Conservation (phyloP, 164 flowering plant genomes). For the Tetracentron sinense region DNA sequence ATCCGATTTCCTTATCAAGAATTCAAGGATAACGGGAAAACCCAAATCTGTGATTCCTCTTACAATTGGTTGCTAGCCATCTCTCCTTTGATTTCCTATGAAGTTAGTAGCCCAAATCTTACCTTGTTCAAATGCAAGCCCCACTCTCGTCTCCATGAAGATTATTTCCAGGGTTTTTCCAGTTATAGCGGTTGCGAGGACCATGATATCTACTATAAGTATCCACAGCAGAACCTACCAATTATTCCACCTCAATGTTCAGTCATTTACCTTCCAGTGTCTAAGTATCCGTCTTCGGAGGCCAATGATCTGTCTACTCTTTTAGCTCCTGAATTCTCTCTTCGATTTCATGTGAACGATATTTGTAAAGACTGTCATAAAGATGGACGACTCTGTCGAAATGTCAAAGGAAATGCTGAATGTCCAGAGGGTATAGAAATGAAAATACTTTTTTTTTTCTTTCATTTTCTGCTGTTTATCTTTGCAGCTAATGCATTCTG, state of each 20-base stretch:
- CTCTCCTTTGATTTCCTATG: not conserved
- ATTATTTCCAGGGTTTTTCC: not conserved
- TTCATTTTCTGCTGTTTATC: too few relatives aligned
- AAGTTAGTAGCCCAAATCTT: not conserved
- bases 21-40: not conserved
- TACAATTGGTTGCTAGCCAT: not conserved
- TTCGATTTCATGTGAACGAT: too few relatives aligned
- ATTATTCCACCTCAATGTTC: not conserved
- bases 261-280: not conserved
- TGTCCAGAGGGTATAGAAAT: too few relatives aligned
- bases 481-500: too few relatives aligned
- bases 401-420: too few relatives aligned
- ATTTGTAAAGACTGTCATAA: too few relatives aligned
- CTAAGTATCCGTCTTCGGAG: too few relatives aligned
- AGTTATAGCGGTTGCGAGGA: not conserved
- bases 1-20: not conserved
- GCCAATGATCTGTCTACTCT: not conserved
- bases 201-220: not conserved
- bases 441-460: too few relatives aligned
- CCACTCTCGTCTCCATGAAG: not conserved
- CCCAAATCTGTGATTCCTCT: not conserved
- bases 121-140: constrained; percentile 10
- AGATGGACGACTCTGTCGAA: too few relatives aligned
- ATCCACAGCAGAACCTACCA: not conserved
- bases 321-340: not conserved